A percentile compares a stretch with the other conserved stretches of the same genome.
Evolutionary conservation across 139 green algal species (phyloP).

Genomic region (Haematococcus lacustris): DNA sequence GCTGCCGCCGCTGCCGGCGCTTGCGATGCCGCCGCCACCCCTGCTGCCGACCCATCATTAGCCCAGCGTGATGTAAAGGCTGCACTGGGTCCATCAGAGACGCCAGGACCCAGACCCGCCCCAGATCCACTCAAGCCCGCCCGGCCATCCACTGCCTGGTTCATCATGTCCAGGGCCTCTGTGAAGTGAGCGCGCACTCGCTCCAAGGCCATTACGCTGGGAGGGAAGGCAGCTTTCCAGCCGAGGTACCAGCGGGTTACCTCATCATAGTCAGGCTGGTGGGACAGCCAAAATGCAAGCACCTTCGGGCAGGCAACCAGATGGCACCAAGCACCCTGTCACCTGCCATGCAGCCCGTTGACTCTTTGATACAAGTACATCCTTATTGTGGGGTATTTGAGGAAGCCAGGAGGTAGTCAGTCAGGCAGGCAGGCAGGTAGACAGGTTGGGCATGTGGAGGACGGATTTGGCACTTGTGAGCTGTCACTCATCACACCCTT

Average conservation of each 20-base stretch:
- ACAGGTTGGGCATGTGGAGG: background rate
- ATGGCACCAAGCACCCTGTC: background rate
- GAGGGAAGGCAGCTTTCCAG: slow-evolving; percentile 69
- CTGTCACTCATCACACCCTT: too few species aligned
- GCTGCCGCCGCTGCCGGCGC: slow-evolving; percentile 1
- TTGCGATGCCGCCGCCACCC: background rate
- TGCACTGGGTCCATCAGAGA: background rate
- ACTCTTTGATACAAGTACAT: slow-evolving; percentile 55
- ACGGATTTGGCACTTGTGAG: background rate
- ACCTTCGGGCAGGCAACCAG: slow-evolving; percentile 17
- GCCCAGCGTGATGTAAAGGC: slow-evolving; percentile 8
- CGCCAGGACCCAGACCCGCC: background rate
- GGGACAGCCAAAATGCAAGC: slow-evolving; percentile 78
- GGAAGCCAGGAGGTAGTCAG: slow-evolving; percentile 40
- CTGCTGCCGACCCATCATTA: too few species aligned
- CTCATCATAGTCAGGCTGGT: slow-evolving; percentile 78
- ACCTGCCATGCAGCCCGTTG: background rate
- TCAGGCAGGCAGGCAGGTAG: background rate
- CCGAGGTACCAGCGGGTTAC: slow-evolving; percentile 87
- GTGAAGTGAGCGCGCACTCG: slow-evolving; percentile 68
- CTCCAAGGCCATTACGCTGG: slow-evolving; percentile 63
- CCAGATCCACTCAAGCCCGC: slow-evolving; percentile 3
- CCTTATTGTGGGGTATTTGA: too few species aligned
- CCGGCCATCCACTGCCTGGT: slow-evolving; percentile 57
- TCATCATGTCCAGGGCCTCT: slow-evolving; percentile 84